These are phyloP conservation scores for Irineochytrium annulatum DNA, from an alignment of 192 early-diverging fungal genomes.

Conservation along the genomic window DNA sequence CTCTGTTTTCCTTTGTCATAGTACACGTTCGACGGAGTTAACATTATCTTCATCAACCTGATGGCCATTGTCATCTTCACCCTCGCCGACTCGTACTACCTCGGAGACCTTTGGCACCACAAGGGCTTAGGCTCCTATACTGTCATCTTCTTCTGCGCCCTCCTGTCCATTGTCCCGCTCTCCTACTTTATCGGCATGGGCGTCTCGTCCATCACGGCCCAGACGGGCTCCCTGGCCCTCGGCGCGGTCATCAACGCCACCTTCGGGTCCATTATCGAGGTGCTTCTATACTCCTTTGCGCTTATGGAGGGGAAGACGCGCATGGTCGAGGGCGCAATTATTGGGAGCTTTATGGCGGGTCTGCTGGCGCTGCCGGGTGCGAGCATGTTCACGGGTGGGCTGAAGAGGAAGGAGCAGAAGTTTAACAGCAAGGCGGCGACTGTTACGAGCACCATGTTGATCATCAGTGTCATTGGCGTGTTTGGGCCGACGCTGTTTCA, in stretches of 20 bases:
- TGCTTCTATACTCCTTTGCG: constrained; percentile 88
- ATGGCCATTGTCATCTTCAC: constrained; percentile 78
- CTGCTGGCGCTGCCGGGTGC: constrained; percentile 88
- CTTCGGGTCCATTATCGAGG: constrained; percentile 94
- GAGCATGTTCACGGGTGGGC: constrained; percentile 88
- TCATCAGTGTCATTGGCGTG: constrained; percentile 87
- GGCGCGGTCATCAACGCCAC: constrained; percentile 97
- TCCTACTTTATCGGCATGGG: constrained; percentile 97
- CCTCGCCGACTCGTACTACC: constrained; percentile 73
- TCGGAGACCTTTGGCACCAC: constrained; percentile 52
- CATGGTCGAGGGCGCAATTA: constrained; percentile 86
- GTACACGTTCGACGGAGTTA: constrained; percentile 93
- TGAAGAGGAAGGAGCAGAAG: constrained; percentile 85
- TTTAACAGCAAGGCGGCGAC: constrained; percentile 95
- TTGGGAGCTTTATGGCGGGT: constrained; percentile 87
- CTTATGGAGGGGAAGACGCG: constrained; percentile 79
- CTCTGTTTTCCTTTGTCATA: background rate
- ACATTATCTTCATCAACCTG: constrained; percentile 94
- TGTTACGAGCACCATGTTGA: constrained; percentile 93
- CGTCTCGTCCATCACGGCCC: constrained; percentile 93
- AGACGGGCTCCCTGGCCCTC: constrained; percentile 80
- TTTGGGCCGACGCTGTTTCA: constrained; percentile 95
- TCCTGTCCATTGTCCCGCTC: constrained; percentile 83
- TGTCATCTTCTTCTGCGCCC: constrained; percentile 61
- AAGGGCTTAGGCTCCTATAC: constrained; percentile 51